Conservation (phyloP, 768 basidiomycete genomes). For the Strobilomyces echinocephalus region DNA sequence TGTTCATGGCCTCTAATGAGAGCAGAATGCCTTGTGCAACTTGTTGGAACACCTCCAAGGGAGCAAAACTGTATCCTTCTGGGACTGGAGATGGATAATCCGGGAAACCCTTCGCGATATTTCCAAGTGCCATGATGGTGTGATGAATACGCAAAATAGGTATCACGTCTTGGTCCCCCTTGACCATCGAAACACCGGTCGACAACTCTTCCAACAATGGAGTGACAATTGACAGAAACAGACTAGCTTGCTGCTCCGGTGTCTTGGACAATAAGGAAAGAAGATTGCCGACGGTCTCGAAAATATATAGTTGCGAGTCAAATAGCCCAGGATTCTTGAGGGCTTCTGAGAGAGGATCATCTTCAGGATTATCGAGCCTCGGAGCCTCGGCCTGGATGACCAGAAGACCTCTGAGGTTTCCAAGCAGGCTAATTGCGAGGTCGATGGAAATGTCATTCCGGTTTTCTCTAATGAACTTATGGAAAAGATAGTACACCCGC, state of each 20-base stretch:
- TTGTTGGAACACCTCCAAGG: conserved; percentile 74
- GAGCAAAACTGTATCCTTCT: conserved; percentile 63
- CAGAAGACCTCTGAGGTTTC: conserved; percentile 72
- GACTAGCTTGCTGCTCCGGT: conserved; percentile 60
- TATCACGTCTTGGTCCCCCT: conserved; percentile 60
- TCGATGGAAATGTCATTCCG: conserved; percentile 71
- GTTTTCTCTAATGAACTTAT: conserved; percentile 84
- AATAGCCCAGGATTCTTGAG: conserved; percentile 69
- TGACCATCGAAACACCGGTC: conserved; percentile 48
- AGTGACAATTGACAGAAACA: conserved; percentile 73
- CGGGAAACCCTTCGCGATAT: conserved; percentile 94
- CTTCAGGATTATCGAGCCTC: conserved; percentile 65
- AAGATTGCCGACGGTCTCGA: conserved; percentile 85
- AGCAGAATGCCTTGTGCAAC: conserved; percentile 84
- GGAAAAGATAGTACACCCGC: conserved; percentile 87
- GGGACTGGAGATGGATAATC: conserved; percentile 73
- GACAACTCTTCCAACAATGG: conserved; percentile 77
- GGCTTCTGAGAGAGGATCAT: conserved; percentile 76
- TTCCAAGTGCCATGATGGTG: conserved; percentile 89
- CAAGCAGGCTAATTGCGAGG: conserved; percentile 66
- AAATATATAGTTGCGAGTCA: conserved; percentile 90
- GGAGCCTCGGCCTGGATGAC: conserved; percentile 72
- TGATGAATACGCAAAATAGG: conserved; percentile 90
- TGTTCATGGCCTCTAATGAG: conserved; percentile 83
- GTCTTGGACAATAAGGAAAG: conserved; percentile 68